A percentile compares a stretch with the other conserved stretches of the same genome.
phyloP scores from a whole-genome alignment of 805 yeast species.

The Blastobotrys chiropterorum region DNA sequence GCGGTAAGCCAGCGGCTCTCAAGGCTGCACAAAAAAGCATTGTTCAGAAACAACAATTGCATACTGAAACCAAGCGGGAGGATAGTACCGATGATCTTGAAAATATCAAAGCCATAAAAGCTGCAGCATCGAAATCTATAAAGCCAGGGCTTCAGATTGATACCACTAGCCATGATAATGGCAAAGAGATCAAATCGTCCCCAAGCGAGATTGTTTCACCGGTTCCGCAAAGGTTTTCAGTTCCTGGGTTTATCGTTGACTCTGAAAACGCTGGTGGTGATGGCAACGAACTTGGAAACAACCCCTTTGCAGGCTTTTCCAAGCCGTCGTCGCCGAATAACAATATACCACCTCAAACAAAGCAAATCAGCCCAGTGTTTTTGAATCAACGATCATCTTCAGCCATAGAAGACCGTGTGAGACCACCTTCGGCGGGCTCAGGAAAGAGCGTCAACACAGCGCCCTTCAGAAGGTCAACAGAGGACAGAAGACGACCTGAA shows the following conservation, averaged over 20 bases:
- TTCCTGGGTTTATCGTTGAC: neutral
- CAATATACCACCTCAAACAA: neutral
- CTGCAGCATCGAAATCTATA: too few relatives aligned
- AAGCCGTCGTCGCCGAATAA: neutral
- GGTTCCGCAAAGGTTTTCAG: neutral
- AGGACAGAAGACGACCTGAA: conserved; percentile 1
- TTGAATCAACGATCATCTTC: neutral
- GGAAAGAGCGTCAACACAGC: neutral
- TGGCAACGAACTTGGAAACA: neutral
- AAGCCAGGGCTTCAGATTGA: neutral
- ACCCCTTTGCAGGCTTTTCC: neutral
- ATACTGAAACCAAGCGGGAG: too few relatives aligned
- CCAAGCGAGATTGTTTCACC: neutral
- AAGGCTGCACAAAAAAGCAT: neutral
- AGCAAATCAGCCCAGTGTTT: neutral
- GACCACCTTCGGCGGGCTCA: neutral
- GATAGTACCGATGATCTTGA: too few relatives aligned
- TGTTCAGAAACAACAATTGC: neutral
- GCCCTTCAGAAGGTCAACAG: neutral
- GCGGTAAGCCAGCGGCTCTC: neutral
- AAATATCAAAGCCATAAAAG: too few relatives aligned
- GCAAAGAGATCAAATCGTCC: neutral
- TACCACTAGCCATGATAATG: neutral
- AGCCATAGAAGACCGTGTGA: neutral
- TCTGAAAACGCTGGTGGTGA: neutral